Conservation (phyloP, 2,329 filamentous ascomycete species). For the Pestalotiopsis sp. region DNA sequence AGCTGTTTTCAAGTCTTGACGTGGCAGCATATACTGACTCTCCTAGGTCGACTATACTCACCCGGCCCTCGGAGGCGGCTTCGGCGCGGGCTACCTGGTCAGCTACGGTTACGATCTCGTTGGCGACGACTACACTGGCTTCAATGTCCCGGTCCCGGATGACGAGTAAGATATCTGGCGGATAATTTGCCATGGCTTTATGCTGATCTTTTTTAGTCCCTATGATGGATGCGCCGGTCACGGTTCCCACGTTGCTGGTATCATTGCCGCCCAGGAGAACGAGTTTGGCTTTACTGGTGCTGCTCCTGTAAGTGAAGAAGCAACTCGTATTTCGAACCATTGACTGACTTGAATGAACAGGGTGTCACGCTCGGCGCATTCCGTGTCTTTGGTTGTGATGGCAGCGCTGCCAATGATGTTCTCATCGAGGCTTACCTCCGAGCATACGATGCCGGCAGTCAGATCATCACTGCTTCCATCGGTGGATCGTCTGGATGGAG, state of each 20-base stretch:
- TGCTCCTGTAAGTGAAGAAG: conserved; percentile 41
- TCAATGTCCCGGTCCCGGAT: conserved; percentile 30
- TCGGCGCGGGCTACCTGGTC: conserved; percentile 61
- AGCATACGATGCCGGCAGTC: conserved; percentile 61
- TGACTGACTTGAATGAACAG: conserved; percentile 3
- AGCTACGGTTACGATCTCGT: conserved; percentile 60
- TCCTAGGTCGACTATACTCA: conserved; percentile 62
- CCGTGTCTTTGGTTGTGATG: conserved; percentile 59
- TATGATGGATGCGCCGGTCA: conserved; percentile 60
- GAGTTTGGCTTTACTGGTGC: conserved; percentile 58
- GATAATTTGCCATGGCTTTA: background rate
- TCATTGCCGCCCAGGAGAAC: conserved; percentile 60
- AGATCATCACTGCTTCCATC: conserved; percentile 60
- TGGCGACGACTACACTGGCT: conserved; percentile 53
- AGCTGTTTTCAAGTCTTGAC: conserved; percentile 27
- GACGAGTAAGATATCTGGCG: conserved; percentile 22
- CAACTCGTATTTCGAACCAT: background rate
- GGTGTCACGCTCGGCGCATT: conserved; percentile 58
- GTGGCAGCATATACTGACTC: conserved; percentile 11
- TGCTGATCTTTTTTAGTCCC: conserved; percentile 38
- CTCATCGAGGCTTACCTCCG: conserved; percentile 61
- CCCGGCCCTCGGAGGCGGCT: conserved; percentile 65
- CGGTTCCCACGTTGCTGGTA: conserved; percentile 65
- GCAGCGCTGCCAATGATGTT: conserved; percentile 54
- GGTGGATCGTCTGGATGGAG: conserved; percentile 55